phyloP scores from a whole-genome alignment of 1,139 yeast species.

The Zygosaccharomyces sapae region DNA sequence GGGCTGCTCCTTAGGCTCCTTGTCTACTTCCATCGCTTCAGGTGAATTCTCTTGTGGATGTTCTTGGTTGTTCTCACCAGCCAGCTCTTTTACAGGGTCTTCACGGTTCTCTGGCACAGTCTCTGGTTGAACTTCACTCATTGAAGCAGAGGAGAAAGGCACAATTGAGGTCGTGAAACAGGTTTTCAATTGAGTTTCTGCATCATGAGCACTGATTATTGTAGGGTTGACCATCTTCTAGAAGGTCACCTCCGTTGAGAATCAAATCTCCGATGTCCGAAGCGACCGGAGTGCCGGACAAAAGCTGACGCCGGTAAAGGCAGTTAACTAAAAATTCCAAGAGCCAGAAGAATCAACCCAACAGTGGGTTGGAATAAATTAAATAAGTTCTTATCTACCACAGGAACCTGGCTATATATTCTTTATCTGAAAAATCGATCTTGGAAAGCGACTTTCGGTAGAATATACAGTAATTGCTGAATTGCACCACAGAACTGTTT shows the following conservation, averaged over 20 bases:
- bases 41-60: neutral
- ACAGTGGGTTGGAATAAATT: no score
- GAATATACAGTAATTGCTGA: no score
- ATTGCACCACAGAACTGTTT: no score
- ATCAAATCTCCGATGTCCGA: neutral
- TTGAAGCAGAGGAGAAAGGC: neutral
- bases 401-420: no score
- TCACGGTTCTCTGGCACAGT: neutral
- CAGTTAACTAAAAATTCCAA: neutral
- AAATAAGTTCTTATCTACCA: no score
- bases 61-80: neutral
- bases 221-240: neutral
- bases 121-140: slow-evolving; percentile 5
- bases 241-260: neutral
- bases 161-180: neutral
- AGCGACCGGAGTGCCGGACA: neutral
- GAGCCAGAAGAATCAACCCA: no score
- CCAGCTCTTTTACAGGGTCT: neutral
- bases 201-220: neutral
- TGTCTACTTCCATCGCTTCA: slow-evolving; percentile 9
- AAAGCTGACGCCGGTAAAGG: neutral
- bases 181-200: neutral
- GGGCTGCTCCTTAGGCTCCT: slow-evolving; percentile 1
- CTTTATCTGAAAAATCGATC: no score
- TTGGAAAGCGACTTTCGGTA: no score